A percentile compares a stretch with the other conserved stretches of the same genome.
Evolutionary conservation across 306 rosid genomes (phyloP).

Genomic region (Inga oerstediana): DNA sequence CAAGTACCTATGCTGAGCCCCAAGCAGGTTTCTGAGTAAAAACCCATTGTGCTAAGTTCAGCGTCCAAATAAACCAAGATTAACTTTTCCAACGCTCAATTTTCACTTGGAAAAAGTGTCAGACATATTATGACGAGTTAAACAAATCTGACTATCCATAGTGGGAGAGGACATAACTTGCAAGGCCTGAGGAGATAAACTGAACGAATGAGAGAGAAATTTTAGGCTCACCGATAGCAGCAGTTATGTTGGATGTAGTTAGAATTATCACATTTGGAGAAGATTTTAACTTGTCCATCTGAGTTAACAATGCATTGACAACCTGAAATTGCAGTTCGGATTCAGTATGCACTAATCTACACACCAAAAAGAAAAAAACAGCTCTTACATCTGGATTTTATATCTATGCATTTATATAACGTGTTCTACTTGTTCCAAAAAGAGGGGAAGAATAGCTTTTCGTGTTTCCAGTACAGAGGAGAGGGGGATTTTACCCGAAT

Average conservation of each 20-base stretch:
- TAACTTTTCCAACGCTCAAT: neutral
- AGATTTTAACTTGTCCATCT: conserved; percentile 90
- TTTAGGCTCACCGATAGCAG: conserved; percentile 84
- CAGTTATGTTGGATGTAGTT: conserved; percentile 94
- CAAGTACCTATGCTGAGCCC: conserved; percentile 20
- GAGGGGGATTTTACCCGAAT: conserved; percentile 68
- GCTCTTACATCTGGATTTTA: conserved; percentile 14
- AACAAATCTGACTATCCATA: conserved; percentile 16
- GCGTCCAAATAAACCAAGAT: conserved; percentile 14
- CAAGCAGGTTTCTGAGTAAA: neutral
- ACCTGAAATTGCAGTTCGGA: conserved; percentile 66
- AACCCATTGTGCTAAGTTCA: conserved; percentile 4
- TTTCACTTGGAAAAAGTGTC: neutral
- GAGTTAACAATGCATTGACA: conserved; percentile 93
- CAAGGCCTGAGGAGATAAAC: neutral
- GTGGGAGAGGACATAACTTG: conserved; percentile 10
- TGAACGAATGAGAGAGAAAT: conserved; percentile 23
- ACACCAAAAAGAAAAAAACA: neutral
- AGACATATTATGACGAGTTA: conserved; percentile 1
- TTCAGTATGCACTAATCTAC: conserved; percentile 25
- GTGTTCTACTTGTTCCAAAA: neutral
- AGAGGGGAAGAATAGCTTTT: neutral
- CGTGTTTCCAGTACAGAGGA: neutral
- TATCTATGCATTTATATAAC: neutral
- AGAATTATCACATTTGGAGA: conserved; percentile 91